A percentile compares a stretch with the other conserved stretches of the same genome.
phyloP scores from a whole-genome alignment of 495 filamentous ascomycete genomes.

The Haplographium delicatum region DNA sequence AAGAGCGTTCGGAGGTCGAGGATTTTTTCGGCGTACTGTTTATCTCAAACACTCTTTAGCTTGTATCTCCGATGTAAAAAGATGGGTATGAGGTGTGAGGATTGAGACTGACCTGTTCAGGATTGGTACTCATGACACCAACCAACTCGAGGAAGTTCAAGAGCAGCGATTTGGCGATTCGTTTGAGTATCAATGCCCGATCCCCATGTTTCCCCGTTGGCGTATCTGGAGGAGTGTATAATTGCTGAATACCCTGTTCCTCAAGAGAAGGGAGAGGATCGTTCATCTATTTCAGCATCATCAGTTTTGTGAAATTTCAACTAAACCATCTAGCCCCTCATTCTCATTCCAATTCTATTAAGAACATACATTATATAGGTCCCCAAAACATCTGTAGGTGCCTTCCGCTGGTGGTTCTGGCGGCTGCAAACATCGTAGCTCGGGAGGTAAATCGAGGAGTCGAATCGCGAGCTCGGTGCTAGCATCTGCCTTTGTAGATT shows the following conservation, averaged over 20 bases:
- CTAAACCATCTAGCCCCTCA: constrained; percentile 6
- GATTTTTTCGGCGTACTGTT: constrained; percentile 54
- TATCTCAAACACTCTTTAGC: no score
- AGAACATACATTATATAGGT: constrained; percentile 51
- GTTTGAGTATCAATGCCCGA: constrained; percentile 69
- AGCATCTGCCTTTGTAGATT: constrained; percentile 18
- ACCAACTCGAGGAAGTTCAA: constrained; percentile 81
- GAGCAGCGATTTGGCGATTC: constrained; percentile 73
- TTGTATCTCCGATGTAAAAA: no score
- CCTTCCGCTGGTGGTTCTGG: constrained; percentile 67
- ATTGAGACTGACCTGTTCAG: constrained; percentile 44
- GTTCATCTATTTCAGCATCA: constrained; percentile 40
- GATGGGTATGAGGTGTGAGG: no score
- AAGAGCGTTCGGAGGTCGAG: constrained; percentile 72
- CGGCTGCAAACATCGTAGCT: constrained; percentile 76
- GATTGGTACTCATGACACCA: constrained; percentile 58
- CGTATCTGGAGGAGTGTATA: constrained; percentile 48
- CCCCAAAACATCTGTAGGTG: constrained; percentile 70
- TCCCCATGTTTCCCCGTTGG: constrained; percentile 48
- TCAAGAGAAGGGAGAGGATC: constrained; percentile 62
- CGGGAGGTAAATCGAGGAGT: constrained; percentile 58
- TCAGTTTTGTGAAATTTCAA: constrained; percentile 3
- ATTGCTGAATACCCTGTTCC: constrained; percentile 62
- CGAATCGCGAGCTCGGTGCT: constrained; percentile 9
- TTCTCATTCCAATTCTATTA: not conserved